Evolutionary conservation across 352 stramenopile species (phyloP).

Genomic region (Globisporangium ultimum): DNA sequence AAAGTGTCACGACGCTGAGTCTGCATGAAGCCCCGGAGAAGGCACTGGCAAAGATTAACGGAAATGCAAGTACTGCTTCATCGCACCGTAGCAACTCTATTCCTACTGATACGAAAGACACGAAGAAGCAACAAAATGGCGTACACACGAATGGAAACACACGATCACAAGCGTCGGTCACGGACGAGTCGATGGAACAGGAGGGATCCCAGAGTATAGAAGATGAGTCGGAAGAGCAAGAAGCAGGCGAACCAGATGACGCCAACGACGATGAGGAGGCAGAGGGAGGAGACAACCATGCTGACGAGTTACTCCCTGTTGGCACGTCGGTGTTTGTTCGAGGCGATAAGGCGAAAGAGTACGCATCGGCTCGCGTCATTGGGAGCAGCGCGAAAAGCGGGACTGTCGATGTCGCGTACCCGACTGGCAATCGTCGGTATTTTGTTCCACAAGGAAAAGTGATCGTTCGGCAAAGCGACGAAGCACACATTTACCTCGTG

Average conservation of each 20-base stretch:
- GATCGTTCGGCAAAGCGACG: conserved; percentile 37
- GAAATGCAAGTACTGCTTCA: not conserved
- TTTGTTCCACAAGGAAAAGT: conserved; percentile 60
- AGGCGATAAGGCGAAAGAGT: conserved; percentile 62
- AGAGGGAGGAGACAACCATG: conserved; percentile 13
- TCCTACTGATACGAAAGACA: too few relatives aligned
- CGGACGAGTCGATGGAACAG: not conserved
- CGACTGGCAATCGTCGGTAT: conserved; percentile 54
- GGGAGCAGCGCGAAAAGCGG: conserved; percentile 50
- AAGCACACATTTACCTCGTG: conserved; percentile 78
- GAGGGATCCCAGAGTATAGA: not conserved
- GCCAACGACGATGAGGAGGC: not conserved
- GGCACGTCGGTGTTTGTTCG: conserved; percentile 61
- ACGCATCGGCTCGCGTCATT: conserved; percentile 60
- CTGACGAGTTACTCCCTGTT: conserved; percentile 26
- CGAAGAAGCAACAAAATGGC: too few relatives aligned
- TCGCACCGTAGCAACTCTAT: not conserved
- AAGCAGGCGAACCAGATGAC: not conserved
- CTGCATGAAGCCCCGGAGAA: too few relatives aligned
- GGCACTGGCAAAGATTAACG: not conserved
- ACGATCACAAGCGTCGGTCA: not conserved
- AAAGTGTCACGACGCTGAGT: not conserved
- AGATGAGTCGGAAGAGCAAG: not conserved
- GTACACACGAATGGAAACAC: not conserved
- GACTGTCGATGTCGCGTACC: conserved; percentile 68